These are phyloP conservation scores for Wickerhamomyces bovis DNA, from an alignment of 805 yeast species.

Conservation along the genomic window DNA sequence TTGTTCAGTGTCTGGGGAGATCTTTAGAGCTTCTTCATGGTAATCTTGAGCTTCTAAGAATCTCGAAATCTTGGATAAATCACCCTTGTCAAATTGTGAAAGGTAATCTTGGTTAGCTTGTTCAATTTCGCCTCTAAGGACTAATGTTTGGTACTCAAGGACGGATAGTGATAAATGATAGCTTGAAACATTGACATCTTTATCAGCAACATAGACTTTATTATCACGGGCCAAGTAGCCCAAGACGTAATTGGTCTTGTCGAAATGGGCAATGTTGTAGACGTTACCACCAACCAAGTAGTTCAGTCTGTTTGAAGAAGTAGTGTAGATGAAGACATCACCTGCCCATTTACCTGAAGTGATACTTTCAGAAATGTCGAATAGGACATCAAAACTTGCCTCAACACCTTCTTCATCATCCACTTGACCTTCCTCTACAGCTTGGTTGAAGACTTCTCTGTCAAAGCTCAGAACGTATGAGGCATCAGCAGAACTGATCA, in stretches of 20 bases:
- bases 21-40: conserved; percentile 72
- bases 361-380: conserved; percentile 75
- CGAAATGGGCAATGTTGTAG: conserved; percentile 89
- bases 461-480: conserved; percentile 75
- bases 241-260: conserved; percentile 75
- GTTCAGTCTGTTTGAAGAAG: conserved; percentile 80
- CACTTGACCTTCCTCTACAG: conserved; percentile 48
- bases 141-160: conserved; percentile 92
- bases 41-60: conserved; percentile 92
- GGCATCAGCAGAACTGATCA: conserved; percentile 63
- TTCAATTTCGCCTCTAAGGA: conserved; percentile 89
- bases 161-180: conserved; percentile 81
- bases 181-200: conserved; percentile 75
- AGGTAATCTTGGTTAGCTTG: conserved; percentile 58
- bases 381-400: conserved; percentile 75
- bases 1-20: conserved; percentile 85
- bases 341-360: conserved; percentile 95
- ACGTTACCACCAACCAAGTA: conserved; percentile 93
- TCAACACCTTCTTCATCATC: conserved; percentile 88
- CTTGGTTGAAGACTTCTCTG: conserved; percentile 58
- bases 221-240: conserved; percentile 91
- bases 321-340: conserved; percentile 91
- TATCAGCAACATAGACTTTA: conserved; percentile 85
- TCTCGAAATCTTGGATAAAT: conserved; percentile 74
- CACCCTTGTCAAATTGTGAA: conserved; percentile 58